Base-by-base conservation (phyloP, 495 filamentous ascomycete species). In the Talaromyces proteolyticus region DNA sequence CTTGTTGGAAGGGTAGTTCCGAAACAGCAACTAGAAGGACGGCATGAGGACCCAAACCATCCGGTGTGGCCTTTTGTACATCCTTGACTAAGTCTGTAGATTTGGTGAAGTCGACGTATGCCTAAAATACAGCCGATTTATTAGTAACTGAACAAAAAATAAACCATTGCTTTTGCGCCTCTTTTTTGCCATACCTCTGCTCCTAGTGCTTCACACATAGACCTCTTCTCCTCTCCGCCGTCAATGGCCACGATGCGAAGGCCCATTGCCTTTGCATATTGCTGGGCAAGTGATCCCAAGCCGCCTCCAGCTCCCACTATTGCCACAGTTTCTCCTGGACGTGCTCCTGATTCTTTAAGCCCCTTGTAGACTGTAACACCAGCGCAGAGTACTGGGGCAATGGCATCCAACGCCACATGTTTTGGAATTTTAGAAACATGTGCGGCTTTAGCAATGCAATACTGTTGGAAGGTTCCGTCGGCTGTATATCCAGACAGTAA, bases 321-420 rank as follows among this genome's bases (percentile, higher is more conserved):
- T 53, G 87, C 89, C 10, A 96, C 82, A 18, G 76, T 84, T 65
- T 94, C 80, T 25, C 91, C 91, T 0, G 89, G 80, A 2, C 78
- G 69, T 0, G 73, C 83, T 10, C 80, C 81, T 2, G 87, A 88
- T 64, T 93, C 88, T 70, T 95, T 95, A 44, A 96, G 63, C 12
- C 88, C 91, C 70, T 94, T 95, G 75, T 95, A 96, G 55, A 93
- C 90, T 18, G 91, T 96, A 62, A 96, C 83, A 63, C 90, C 90
- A 47, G 88, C 90, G 61, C 88, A 93, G 11, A 95, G 78, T 42
- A 94, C 81, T 19, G 90, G 90, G 4, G 88, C 76, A 19, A 89
- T 72, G 24, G 75, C 85, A 57, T 88, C 89, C 20, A 91, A 80
- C 34, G 77, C 68, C 51, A 80, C 66, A 12, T 81, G 79, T 59